Evolutionary conservation across 176 grass and related monocot genomes (phyloP), one percentile per base, ranked within the genome.

Genomic region (Bonia amplexicaulis): DNA sequence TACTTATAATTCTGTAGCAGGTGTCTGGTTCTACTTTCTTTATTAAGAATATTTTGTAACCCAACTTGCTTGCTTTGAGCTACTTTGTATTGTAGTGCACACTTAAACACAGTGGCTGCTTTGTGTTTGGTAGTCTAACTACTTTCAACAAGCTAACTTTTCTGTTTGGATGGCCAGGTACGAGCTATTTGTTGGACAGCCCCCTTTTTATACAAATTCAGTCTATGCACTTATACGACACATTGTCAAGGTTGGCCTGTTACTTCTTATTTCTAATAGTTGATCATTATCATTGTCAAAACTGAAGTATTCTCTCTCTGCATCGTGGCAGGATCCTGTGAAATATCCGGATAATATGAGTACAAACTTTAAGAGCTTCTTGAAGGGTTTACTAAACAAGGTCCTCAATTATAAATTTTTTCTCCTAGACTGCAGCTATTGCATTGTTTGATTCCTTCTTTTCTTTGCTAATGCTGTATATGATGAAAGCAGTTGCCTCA

Each of bases 321-420:
- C 5, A 22, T 69, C 70, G 20, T 76, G 45, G 14, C 69, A 98
- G 95, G 95, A 98, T 92, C 93, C 93, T 85, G 95, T 98, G 20
- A 98, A 95, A 86, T 98, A 95, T 93, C 95, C 95, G 65, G 95
- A 98, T 74, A 95, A 90, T 39, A 98, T 98, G 95, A 98, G 82
- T 59, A 7, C 89, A 83, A 84, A 95, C 76, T 98, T 98, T 61
- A 98, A 98, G 81, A 93, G 80, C 89, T 98, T 98, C 55, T 85
- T 98, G 67, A 95, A 89, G 93, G 95, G 95, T 67, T 87, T 98
- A 81, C 91, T 98, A 61, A 98, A 93, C 62, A 98, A 98, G 95
- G 95, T 98, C 49, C 58, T 35, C 58, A 67, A 31, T 78, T 53
- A 6, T 47, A 57, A 65, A 20, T 33, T 55, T 37, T 71, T 58